These are phyloP conservation scores for Diaporthe capsici DNA, from an alignment of 2,329 filamentous ascomycete species.

Conservation along the genomic window DNA sequence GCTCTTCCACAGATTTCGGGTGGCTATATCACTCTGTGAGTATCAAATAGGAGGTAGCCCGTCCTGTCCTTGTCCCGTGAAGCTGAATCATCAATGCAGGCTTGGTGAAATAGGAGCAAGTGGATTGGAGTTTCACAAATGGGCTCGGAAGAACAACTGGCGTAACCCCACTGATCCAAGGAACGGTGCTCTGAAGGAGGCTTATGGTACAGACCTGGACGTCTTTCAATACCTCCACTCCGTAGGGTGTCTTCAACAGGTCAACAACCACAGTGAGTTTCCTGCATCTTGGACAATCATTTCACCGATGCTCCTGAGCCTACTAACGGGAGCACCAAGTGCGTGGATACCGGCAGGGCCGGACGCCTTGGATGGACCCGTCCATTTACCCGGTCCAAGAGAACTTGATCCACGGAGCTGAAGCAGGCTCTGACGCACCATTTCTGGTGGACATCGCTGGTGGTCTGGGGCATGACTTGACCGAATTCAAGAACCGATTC, in stretches of 20 bases:
- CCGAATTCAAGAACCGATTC: conserved; percentile 47
- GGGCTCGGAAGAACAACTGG: conserved; percentile 22
- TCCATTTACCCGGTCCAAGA: conserved; percentile 52
- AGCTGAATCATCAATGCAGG: neutral
- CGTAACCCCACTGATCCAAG: conserved; percentile 15
- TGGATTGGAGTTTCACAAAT: conserved; percentile 17
- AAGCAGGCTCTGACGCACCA: conserved; percentile 44
- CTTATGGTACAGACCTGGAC: conserved; percentile 18
- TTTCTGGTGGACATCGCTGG: conserved; percentile 55
- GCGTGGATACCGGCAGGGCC: conserved; percentile 53
- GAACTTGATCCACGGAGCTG: conserved; percentile 48
- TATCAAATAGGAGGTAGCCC: neutral
- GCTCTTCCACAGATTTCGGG: conserved; percentile 52
- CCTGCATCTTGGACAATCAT: neutral
- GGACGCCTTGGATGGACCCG: conserved; percentile 52
- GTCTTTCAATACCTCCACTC: conserved; percentile 10
- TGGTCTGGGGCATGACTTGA: conserved; percentile 53
- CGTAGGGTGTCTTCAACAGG: conserved; percentile 8
- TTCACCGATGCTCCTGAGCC: neutral
- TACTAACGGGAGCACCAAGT: conserved; percentile 5
- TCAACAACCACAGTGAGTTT: conserved; percentile 4
- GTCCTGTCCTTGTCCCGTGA: neutral
- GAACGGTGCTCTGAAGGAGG: conserved; percentile 4
- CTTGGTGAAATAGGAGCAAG: conserved; percentile 21
- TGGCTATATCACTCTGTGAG: conserved; percentile 47